Base-by-base conservation (phyloP, 2,329 filamentous ascomycete species). In the Volutella citrinella region DNA sequence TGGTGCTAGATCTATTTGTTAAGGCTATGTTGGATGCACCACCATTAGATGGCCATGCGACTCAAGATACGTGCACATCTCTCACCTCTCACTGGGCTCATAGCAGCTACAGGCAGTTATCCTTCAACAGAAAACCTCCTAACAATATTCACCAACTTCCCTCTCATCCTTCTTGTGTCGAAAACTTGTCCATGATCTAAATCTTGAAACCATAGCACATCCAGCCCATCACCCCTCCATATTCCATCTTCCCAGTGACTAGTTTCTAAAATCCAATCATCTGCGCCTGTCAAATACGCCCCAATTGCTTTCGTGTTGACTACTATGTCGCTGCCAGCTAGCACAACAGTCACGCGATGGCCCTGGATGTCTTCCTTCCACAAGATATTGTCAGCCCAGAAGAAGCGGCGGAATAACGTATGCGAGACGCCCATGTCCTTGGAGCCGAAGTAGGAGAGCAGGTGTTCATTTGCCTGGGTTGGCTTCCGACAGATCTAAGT, bases 311-410 rank as follows among this genome's bases (percentile, higher is more conserved):
- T 59, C 0, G 74, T 70, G 44, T 79, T 64, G 3, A 78, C 68
- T 32, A 80, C 76, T 11, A 77, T 46, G 54, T 80, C 77, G 34
- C 63, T 57, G 2, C 68, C 68, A 13, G 65, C 65, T 14, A 81
- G 52, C 24, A 63, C 64, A 4, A 77, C 70, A 2, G 73, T 74
- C 9, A 72, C 60, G 13, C 59, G 56, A 25, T 36, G 48, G 12
- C 57, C 54, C 19, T 55, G 46, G 7, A 80, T 50, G 36, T 77
- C 72, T 23, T 79, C 68, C 47, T 74, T 74, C 78, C 77, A 82
- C 7, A 82, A 53, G 2, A 78, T 64, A 47, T 77, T 80, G 40
- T 81, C 67, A 14, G 61, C 64, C 78, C 78, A 82, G 59, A 79
- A 78, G 54, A 82, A 81, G 22, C 73, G 67, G 10, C 78, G 60